Evolutionary conservation across 2,329 filamentous ascomycete genomes (phyloP).

Genomic region (Neurospora sp.): DNA sequence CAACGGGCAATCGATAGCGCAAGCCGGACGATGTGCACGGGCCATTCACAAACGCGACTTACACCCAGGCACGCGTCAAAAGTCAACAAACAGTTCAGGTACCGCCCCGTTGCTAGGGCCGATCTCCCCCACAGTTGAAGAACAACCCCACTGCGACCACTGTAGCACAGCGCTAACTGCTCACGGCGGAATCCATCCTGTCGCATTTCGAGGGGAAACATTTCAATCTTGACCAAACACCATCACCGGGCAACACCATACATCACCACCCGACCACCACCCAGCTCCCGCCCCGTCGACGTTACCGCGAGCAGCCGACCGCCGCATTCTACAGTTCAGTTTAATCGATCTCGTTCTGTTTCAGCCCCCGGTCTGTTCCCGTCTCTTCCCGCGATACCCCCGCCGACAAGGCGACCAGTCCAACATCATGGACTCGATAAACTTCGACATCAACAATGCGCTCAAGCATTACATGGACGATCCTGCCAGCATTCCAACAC

Average conservation of each 20-base stretch:
- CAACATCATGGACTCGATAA: conserved; percentile 58
- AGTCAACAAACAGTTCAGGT: conserved; percentile 27
- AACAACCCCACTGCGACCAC: background rate
- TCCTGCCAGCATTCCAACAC: conserved; percentile 70
- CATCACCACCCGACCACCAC: background rate
- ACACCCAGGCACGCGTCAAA: conserved; percentile 5
- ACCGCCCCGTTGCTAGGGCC: conserved; percentile 20
- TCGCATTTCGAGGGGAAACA: background rate
- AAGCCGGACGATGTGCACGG: conserved; percentile 5
- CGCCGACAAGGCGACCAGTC: conserved; percentile 7
- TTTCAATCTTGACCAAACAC: background rate
- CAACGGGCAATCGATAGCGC: background rate
- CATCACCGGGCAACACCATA: background rate
- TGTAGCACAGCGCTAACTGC: conserved; percentile 1
- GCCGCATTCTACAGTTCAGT: background rate
- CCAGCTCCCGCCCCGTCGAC: background rate
- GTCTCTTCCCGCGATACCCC: conserved; percentile 8
- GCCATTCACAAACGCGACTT: conserved; percentile 10
- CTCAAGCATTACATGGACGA: conserved; percentile 97
- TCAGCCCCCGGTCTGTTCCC: conserved; percentile 1
- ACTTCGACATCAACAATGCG: conserved; percentile 93
- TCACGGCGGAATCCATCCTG: background rate
- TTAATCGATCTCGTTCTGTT: conserved; percentile 1
- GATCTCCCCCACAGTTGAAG: conserved; percentile 8
- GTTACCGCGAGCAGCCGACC: background rate